Conservation (phyloP, 805 yeast species). For the Kodamaea sagamina region DNA sequence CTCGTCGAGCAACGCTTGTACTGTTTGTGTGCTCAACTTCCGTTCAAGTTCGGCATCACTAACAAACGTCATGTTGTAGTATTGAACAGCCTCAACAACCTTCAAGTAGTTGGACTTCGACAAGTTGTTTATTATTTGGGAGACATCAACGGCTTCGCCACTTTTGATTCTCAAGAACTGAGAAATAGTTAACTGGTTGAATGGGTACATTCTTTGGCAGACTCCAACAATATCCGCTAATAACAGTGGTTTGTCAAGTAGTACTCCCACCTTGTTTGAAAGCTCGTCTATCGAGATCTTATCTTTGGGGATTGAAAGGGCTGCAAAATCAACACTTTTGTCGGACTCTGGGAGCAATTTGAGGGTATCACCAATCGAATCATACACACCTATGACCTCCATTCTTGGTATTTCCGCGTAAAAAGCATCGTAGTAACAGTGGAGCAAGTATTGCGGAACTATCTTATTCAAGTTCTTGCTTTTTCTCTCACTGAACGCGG, state of each 20-base stretch:
- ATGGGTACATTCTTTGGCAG: constrained; percentile 36
- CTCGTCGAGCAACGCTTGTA: constrained; percentile 7
- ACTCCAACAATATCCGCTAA: constrained; percentile 27
- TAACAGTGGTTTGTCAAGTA: constrained; percentile 17
- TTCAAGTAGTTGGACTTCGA: constrained; percentile 10
- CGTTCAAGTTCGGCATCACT: constrained; percentile 3
- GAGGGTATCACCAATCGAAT: constrained; percentile 28
- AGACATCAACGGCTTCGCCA: constrained; percentile 6
- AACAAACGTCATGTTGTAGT: constrained; percentile 7
- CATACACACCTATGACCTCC: constrained; percentile 32
- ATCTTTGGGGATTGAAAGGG: constrained; percentile 7
- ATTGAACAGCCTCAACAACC: constrained; percentile 7
- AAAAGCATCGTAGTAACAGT: constrained; percentile 11
- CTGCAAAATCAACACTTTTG: constrained; percentile 3
- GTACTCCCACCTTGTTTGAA: constrained; percentile 17
- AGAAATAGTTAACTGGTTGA: constrained; percentile 35
- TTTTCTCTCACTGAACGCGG: constrained; percentile 2
- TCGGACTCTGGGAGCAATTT: not conserved
- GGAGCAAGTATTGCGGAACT: constrained; percentile 2
- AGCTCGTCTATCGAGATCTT: constrained; percentile 20
- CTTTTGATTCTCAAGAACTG: constrained; percentile 29
- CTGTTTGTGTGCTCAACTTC: constrained; percentile 5
- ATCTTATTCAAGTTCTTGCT: constrained; percentile 3
- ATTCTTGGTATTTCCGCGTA: constrained; percentile 10
- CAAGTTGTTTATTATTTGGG: constrained; percentile 4